Base-by-base conservation (phyloP, 768 basidiomycete genomes). In the Mycena vitilis region DNA sequence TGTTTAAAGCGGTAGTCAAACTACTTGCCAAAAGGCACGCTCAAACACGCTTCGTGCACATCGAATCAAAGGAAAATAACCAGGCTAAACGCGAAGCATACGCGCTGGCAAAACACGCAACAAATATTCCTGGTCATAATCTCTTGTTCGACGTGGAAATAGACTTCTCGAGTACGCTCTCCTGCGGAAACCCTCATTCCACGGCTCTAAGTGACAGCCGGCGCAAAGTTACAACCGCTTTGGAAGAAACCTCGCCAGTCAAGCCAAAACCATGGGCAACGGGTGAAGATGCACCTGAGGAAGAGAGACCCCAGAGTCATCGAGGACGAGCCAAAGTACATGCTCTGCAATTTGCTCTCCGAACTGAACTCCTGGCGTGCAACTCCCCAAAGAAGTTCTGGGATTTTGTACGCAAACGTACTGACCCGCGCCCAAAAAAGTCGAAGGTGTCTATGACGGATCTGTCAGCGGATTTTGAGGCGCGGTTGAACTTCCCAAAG, bases 271-370 rank as follows among this genome's bases (percentile, higher is more conserved):
- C 34, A 16, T 64, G 63, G 63, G 7, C 1, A 1, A 55, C 30
- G 1, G 63, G 63, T 2, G 63, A 64, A 5, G 63, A 64, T 23
- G 5, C 10, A 8, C 23, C 45, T 4, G 38, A 53, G 5, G 10
- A 38, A 22, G 37, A 44, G 8, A n/a, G 12, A 9, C 20, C 18
- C 20, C 36, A 15, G 18, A 56, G 38, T 25, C 63, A 64, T 57
- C 54, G 63, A 42, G 63, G 63, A 1, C 63, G 63, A 4, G 63
- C 51, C n/a, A n/a, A n/a, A n/a, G n/a, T n/a, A n/a, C n/a, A n/a
- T n/a, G n/a, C n/a, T n/a, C n/a, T n/a, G n/a, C n/a, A n/a, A n/a
- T n/a, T n/a, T n/a, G n/a, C n/a, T n/a, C n/a, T n/a, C n/a, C n/a
- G n/a, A n/a, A 42, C 7, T 42, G 40, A 42, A 16, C 40, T 8